A percentile compares a stretch with the other conserved stretches of the same genome.
Conservation (phyloP, 441 rosid species). For the Daphne laureola region DNA sequence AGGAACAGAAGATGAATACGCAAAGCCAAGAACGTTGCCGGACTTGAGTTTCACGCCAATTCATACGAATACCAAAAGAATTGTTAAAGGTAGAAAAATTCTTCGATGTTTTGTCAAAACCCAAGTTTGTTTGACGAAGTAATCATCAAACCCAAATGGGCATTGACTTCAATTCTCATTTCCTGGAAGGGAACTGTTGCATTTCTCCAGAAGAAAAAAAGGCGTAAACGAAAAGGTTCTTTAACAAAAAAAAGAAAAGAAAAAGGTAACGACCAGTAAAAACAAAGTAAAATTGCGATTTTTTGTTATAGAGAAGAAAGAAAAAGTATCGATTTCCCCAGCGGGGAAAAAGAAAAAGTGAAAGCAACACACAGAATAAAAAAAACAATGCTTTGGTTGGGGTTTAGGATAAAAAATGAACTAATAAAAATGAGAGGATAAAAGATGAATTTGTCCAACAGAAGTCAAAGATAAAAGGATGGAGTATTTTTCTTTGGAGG, state of each 20-base stretch:
- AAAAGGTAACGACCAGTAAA: slow-evolving; percentile 8
- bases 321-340: not conserved
- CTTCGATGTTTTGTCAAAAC: slow-evolving; percentile 7
- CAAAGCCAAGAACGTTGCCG: slow-evolving; percentile 25
- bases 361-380: slow-evolving; percentile 11
- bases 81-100: slow-evolving; percentile 2
- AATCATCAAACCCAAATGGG: slow-evolving; percentile 23
- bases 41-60: slow-evolving; percentile 39
- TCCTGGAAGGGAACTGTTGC: slow-evolving; percentile 1
- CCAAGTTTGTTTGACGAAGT: slow-evolving; percentile 20
- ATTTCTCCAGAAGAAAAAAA: slow-evolving; percentile 9
- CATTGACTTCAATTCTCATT: slow-evolving; percentile 5
- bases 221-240: not conserved
- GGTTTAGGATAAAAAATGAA: too few species aligned
- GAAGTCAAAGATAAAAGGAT: too few species aligned
- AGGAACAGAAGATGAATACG: slow-evolving; percentile 21
- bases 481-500: too few species aligned
- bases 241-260: too few species aligned
- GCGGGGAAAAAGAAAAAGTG: not conserved
- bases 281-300: not conserved
- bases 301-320: not conserved
- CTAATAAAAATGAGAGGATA: too few species aligned
- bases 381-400: too few species aligned
- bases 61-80: slow-evolving; percentile 34
- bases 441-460: too few species aligned